Evolutionary conservation across 129 eudicot species (phyloP), one percentile per base, ranked within the genome.

Genomic region (Solidago caesia): DNA sequence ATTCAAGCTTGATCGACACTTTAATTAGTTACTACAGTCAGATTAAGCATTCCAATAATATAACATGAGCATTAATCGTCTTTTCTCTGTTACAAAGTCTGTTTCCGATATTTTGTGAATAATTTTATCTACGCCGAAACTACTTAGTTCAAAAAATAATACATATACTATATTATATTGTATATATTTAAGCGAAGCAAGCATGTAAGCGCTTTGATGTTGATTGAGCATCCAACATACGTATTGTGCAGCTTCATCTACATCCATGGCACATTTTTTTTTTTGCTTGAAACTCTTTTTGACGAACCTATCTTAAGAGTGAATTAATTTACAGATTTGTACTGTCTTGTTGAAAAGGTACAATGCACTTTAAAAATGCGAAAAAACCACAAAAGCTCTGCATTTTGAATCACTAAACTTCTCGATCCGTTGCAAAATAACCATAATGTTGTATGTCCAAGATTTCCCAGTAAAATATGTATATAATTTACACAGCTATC

Each of bases 11-110:
- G 41, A 67, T 44, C 6, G 67, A 14, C 59, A 1, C 7, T 45
- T 56, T 1, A 47, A 64, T 41, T 66, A 43, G 62, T 41, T 59
- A 64, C 79, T 39, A 48, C 9, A 13, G 70, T 62, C 46, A 41
- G 43, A 61, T 14, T 62, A 15, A 74, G 16, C 27, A 11, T 29
- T 60, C 60, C 47, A 29, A 61, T 45, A 49, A 42, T 15, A 44
- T 25, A 41, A 12, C 46, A 15, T 71, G 44, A 21, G 26, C 12
- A 27, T 45, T 64, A 21, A 10, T 44, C 21, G 12, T 6, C 11
- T 74, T 60, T 52, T 79, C 45, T 52, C 42, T 44, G 33, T 8
- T 44, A 27, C 13, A 26, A 25, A 60, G 47, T 48, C 42, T 29
- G n/a, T 42, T 42, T 7, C n/a, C 4, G 4, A 12, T 29, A 1